Base-by-base conservation (phyloP, 768 basidiomycete species). In the Termitomyces sp. region DNA sequence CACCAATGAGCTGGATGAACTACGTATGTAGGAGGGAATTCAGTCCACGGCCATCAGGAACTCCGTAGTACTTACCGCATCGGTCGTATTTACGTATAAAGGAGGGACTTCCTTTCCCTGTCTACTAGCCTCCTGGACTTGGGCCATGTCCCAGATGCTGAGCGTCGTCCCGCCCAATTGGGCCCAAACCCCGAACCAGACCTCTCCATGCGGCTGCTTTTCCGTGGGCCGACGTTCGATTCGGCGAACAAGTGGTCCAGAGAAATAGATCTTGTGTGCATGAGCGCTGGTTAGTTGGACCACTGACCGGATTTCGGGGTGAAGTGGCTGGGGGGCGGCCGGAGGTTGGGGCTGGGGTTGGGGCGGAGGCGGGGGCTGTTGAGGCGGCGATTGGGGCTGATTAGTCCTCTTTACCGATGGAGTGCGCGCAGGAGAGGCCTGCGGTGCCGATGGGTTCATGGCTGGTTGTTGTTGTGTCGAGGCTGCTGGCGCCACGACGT, bases 71-170 rank as follows among this genome's bases (percentile, higher is more conserved):
- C 92, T 74, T 71, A 93, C 91, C 49, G 91, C 90, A 75, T 96
- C 94, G 4, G 91, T 93, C 50, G 89, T 84, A 72, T 96, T 96
- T 68, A 94, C 81, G 73, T 95, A 96, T 1, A 85, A 79, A 6
- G 94, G 94, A 14, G 94, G 93, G 1, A 93, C 92, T 75, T 95
- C 89, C 64, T 74, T 85, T 15, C 91, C 91, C 67, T 86, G 79
- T 67, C 83, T 86, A 66, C 86, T 92, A 2, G 94, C 94, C 70
- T 89, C 90, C 64, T 94, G 87, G 59, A 96, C 87, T 67, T 89
- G 85, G 68, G 83, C 86, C 89, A 95, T 94, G 71, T 94, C 92
- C 94, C 94, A 96, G 47, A 94, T 81, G 67, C 91, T 93, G 66
- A 96, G 81, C 25, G 91, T 94, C 5, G 92, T 94, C 4, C 94